phyloP scores from a whole-genome alignment of 768 basidiomycete genomes.

The Termitomyces heimii region DNA sequence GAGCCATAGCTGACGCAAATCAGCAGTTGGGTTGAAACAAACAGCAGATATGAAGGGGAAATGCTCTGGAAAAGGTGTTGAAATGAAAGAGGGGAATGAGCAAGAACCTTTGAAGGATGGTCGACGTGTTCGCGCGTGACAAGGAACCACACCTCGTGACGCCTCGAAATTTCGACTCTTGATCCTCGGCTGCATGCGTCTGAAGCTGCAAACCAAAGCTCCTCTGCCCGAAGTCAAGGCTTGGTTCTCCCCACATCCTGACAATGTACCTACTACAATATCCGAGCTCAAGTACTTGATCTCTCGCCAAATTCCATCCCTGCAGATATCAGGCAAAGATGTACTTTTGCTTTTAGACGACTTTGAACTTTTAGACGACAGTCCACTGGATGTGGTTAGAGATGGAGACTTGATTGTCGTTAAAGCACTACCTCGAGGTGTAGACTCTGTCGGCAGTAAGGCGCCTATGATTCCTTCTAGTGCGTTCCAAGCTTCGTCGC shows the following conservation, averaged over 20 bases:
- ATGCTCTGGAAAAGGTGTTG: neutral
- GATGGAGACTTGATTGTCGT: conserved; percentile 44
- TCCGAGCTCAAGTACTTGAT: conserved; percentile 32
- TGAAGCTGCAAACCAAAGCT: conserved; percentile 40
- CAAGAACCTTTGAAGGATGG: neutral
- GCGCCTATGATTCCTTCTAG: neutral
- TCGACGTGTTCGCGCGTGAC: conserved; percentile 19
- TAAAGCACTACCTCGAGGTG: conserved; percentile 10
- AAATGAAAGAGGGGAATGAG: neutral
- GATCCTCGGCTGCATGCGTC: conserved; percentile 30
- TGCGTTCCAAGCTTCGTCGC: conserved; percentile 1
- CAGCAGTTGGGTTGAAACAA: neutral
- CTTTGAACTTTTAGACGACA: conserved; percentile 42
- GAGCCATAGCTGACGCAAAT: conserved; percentile 41
- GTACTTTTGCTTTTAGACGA: conserved; percentile 35
- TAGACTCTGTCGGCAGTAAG: conserved; percentile 10
- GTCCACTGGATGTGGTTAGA: conserved; percentile 30
- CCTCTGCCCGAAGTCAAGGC: conserved; percentile 46
- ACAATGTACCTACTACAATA: conserved; percentile 20
- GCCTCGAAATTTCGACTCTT: neutral
- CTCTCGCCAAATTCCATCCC: conserved; percentile 24
- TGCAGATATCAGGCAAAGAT: conserved; percentile 19
- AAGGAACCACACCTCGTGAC: conserved; percentile 7
- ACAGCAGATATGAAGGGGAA: neutral
- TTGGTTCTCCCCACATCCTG: conserved; percentile 41